Evolutionary conservation across 1,139 yeast genomes (phyloP).

Genomic region (Lodderomyces orthopsilosis): DNA sequence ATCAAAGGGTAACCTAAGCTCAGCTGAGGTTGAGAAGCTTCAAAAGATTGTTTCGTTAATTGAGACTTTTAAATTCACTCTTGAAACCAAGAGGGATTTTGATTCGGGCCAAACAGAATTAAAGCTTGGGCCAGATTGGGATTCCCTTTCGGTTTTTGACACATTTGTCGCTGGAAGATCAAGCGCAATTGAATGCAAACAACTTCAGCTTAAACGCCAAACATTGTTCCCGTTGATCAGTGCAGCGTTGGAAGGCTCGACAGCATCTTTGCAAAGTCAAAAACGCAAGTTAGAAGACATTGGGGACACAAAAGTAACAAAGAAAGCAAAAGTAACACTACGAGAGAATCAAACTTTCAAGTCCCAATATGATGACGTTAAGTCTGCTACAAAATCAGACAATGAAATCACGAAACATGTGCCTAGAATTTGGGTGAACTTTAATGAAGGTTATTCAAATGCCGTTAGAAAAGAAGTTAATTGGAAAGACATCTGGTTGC

Average conservation of each 20-base stretch:
- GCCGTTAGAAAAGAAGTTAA: slow-evolving; percentile 85
- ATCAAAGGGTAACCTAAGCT: slow-evolving; percentile 23
- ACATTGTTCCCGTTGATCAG: slow-evolving; percentile 39
- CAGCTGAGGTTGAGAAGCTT: slow-evolving; percentile 25
- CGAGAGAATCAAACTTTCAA: background rate
- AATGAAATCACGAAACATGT: background rate
- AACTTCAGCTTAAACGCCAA: slow-evolving; percentile 29
- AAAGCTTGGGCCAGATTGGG: slow-evolving; percentile 39
- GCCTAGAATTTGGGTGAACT: slow-evolving; percentile 80
- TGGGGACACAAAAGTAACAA: too few species aligned
- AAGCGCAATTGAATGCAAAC: slow-evolving; percentile 17
- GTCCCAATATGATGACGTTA: background rate
- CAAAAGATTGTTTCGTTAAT: slow-evolving; percentile 29
- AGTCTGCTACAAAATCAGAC: background rate
- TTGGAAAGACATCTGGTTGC: slow-evolving; percentile 70
- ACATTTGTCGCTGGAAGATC: slow-evolving; percentile 20
- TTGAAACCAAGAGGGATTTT: slow-evolving; percentile 35
- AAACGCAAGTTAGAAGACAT: background rate
- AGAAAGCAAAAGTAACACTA: slow-evolving; percentile 14
- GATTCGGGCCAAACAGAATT: slow-evolving; percentile 31
- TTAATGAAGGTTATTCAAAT: slow-evolving; percentile 89
- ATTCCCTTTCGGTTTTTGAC: slow-evolving; percentile 28
- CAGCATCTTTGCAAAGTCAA: slow-evolving; percentile 15
- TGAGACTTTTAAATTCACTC: slow-evolving; percentile 25
- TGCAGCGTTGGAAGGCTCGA: slow-evolving; percentile 39